Base-by-base conservation (phyloP, 805 yeast species). In the Starmerella vaccinii region DNA sequence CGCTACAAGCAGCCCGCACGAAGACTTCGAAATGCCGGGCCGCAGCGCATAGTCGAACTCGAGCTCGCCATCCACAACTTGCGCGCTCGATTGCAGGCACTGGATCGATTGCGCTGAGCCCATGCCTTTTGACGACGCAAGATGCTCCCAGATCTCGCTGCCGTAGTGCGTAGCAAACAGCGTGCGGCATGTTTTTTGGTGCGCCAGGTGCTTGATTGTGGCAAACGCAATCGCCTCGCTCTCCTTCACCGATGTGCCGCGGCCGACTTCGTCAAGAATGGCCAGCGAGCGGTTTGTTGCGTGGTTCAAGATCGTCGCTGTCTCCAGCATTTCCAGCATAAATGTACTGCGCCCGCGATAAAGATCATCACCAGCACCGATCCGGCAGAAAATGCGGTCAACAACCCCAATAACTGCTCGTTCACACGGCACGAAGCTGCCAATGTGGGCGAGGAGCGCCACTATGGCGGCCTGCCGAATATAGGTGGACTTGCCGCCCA, bases 151-250 rank as follows among this genome's bases (percentile, higher is more conserved):
- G 7, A 80, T 53, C 50, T 80, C 84, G 0, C 66, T 62, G 0
- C 82, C 86, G 66, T 80, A 88, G 70, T 88, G 96, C 0, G 96
- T 88, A 1, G 96, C 95, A 71, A 88, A 88, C n/a, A 88, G 67
- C 0, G 89, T 73, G 23, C 90, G 72, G 59, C 92, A 81, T 57
- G 75, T 71, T 56, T 81, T 84, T 4, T 63, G 63, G 19, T 68
- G 64, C 13, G 77, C 57, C 49, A 88, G 65, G 60, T 80, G 76
- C 35, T 75, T 64, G 44, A 88, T 65, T 0, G 89, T 74, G 0
- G 94, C 89, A 68, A 72, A 85, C 1, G 96, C 95, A 49, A 88
- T 80, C 1, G 95, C 83, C 4, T 84, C 70, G 1, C 96, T 96
- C 66, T 88, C 96, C 47, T 70, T 71, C 0, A 86, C 81, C 49